These are phyloP conservation scores for Cudoniella acicularis DNA, from an alignment of 495 filamentous ascomycete species.

Conservation along the genomic window DNA sequence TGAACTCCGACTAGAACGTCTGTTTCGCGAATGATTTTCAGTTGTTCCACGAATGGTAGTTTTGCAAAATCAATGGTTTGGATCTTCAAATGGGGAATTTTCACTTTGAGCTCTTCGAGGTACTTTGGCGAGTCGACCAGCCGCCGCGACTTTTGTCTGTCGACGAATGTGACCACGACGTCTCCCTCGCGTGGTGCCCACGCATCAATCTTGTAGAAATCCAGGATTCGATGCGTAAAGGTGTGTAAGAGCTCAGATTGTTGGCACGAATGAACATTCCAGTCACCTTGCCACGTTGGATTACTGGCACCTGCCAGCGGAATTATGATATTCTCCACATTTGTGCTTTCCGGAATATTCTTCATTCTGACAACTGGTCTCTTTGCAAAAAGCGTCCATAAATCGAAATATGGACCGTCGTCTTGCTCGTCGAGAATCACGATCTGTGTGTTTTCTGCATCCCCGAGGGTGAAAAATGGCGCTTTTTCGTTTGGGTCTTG, in stretches of 20 bases:
- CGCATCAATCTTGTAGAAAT: neutral
- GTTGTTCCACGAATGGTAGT: slow-evolving; percentile 30
- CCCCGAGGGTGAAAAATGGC: neutral
- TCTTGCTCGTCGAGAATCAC: neutral
- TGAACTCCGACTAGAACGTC: slow-evolving; percentile 38
- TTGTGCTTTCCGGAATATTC: neutral
- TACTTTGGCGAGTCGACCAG: slow-evolving; percentile 25
- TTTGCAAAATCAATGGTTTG: slow-evolving; percentile 34
- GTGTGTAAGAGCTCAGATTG: neutral
- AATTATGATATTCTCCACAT: neutral
- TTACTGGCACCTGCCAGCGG: slow-evolving; percentile 4
- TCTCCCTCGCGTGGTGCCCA: neutral
- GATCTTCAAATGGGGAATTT: slow-evolving; percentile 24
- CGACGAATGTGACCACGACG: slow-evolving; percentile 29
- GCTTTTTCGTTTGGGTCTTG: neutral
- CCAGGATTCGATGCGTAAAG: neutral
- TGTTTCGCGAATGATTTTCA: slow-evolving; percentile 27
- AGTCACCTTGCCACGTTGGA: slow-evolving; percentile 6
- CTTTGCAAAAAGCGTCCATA: slow-evolving; percentile 2
- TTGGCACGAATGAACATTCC: neutral
- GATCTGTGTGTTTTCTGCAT: slow-evolving; percentile 1
- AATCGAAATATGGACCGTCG: slow-evolving; percentile 1
- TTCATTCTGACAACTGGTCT: neutral
- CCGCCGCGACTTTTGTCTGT: slow-evolving; percentile 25
- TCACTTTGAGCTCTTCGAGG: slow-evolving; percentile 20